Percentiles rank a stretch among this genome's conserved stretches.
phyloP scores from a whole-genome alignment of 495 filamentous ascomycete species.

The Stereocaulon alpinum region DNA sequence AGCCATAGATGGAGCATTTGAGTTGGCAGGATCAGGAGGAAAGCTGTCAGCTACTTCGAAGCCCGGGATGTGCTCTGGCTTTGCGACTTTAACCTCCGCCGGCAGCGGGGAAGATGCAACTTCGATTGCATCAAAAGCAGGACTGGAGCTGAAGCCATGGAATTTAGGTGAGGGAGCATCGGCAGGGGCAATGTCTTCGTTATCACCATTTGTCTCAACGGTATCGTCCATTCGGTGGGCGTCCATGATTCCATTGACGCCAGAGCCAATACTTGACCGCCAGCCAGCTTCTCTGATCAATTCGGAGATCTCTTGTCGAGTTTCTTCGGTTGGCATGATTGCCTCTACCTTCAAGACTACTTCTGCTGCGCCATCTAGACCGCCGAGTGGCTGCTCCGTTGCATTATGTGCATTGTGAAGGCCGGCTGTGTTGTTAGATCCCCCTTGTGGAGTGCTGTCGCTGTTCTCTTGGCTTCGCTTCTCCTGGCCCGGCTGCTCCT shows the following conservation, averaged over 20 bases:
- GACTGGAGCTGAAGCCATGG: constrained; percentile 27
- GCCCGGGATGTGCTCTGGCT: background rate
- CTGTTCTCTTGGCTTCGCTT: background rate
- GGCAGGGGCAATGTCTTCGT: constrained; percentile 12
- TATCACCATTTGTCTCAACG: background rate
- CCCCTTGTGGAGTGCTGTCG: background rate
- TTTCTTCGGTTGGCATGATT: constrained; percentile 18
- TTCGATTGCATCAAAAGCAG: constrained; percentile 14
- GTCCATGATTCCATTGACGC: constrained; percentile 17
- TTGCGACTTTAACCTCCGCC: background rate
- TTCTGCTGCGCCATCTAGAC: background rate
- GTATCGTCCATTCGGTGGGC: constrained; percentile 11
- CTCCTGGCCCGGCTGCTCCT: constrained; percentile 24
- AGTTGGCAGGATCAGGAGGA: background rate
- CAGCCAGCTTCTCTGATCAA: constrained; percentile 34
- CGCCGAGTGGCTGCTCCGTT: background rate
- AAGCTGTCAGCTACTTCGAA: constrained; percentile 6
- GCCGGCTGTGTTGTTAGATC: background rate
- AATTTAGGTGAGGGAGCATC: constrained; percentile 23
- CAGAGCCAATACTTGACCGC: constrained; percentile 30
- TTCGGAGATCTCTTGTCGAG: constrained; percentile 27
- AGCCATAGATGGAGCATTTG: background rate
- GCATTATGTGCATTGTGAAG: background rate
- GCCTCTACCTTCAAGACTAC: background rate
- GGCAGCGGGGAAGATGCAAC: constrained; percentile 9